Conservation (phyloP, 768 basidiomycete genomes). For the Cubamyces sp. region DNA sequence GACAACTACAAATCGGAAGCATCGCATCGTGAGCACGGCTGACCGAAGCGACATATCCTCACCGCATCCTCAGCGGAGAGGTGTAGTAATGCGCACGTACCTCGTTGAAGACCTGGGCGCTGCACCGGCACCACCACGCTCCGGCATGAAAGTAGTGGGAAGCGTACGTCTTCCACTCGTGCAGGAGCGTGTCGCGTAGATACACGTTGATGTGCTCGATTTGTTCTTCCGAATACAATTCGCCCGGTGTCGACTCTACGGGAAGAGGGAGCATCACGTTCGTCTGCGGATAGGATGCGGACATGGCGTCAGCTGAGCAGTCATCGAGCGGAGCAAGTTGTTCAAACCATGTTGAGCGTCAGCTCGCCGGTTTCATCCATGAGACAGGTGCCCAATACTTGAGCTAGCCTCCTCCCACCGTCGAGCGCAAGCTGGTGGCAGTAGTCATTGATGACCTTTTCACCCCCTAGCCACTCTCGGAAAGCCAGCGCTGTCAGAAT, state of each 20-base stretch:
- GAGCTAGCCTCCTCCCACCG: conserved; percentile 65
- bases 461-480: conserved; percentile 75
- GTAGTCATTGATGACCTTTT: conserved; percentile 70
- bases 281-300: conserved; percentile 29
- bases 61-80: no score
- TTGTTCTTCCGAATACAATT: conserved; percentile 23
- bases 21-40: background rate
- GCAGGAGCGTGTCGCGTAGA: conserved; percentile 33
- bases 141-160: conserved; percentile 35
- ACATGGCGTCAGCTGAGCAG: background rate
- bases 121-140: conserved; percentile 41
- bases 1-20: conserved; percentile 24
- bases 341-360: conserved; percentile 69
- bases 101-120: conserved; percentile 43
- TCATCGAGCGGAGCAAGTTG: background rate
- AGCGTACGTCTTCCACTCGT: conserved; percentile 37
- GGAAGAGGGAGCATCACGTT: conserved; percentile 48
- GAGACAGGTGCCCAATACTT: conserved; percentile 61
- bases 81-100: conserved; percentile 26
- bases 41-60: no score
- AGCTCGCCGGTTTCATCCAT: conserved; percentile 64
- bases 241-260: conserved; percentile 22
- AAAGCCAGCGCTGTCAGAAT: conserved; percentile 63
- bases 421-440: conserved; percentile 68
- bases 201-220: conserved; percentile 15